phyloP scores from a whole-genome alignment of 2,329 filamentous ascomycete genomes.

The Calonectria hongkongensis region DNA sequence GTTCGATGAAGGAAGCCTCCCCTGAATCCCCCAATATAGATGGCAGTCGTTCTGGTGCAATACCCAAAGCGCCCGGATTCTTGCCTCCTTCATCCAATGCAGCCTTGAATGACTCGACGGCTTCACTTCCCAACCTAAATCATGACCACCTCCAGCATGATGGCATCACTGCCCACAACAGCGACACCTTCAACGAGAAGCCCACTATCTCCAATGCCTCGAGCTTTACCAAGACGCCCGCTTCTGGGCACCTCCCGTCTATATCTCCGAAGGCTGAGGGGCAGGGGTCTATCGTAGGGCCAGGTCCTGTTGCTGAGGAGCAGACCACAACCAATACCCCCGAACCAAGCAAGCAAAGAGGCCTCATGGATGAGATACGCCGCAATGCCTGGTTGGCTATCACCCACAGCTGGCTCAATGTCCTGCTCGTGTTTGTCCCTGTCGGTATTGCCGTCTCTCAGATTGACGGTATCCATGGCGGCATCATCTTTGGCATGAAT shows the following conservation, averaged over 20 bases:
- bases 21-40: constrained; percentile 72
- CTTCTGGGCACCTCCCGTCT: constrained; percentile 56
- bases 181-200: constrained; percentile 45
- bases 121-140: constrained; percentile 27
- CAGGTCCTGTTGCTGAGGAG: constrained; percentile 43
- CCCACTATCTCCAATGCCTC: constrained; percentile 42
- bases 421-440: constrained; percentile 86
- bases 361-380: constrained; percentile 70
- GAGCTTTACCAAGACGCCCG: constrained; percentile 53
- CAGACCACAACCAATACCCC: constrained; percentile 57
- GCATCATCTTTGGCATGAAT: constrained; percentile 83
- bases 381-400: constrained; percentile 74
- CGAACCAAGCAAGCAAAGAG: constrained; percentile 53
- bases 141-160: constrained; percentile 31
- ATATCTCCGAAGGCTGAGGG: constrained; percentile 71
- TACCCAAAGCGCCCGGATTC: constrained; percentile 73
- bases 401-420: constrained; percentile 85
- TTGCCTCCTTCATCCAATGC: constrained; percentile 42
- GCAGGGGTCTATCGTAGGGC: constrained; percentile 74
- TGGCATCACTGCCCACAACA: constrained; percentile 33
- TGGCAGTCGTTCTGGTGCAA: constrained; percentile 74
- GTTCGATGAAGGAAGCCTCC: constrained; percentile 79
- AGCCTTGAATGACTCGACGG: constrained; percentile 47
- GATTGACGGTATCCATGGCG: constrained; percentile 71
- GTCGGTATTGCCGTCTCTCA: constrained; percentile 81